A percentile compares a stretch with the other conserved stretches of the same genome.
Conservation (phyloP, 495 filamentous ascomycete species). For the Cudoniella acicularis region DNA sequence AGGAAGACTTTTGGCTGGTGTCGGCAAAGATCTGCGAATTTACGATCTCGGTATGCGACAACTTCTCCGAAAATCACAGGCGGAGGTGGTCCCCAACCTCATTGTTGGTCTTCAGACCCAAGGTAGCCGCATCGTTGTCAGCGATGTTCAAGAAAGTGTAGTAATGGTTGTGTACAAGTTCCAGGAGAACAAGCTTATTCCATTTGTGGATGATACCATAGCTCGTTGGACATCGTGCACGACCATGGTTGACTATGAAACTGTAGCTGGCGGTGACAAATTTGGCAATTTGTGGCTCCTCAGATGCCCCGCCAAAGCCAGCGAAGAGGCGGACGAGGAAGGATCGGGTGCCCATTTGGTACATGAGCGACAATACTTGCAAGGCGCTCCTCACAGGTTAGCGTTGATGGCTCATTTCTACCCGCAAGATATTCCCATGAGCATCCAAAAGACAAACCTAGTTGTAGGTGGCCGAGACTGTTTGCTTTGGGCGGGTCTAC, state of each 20-base stretch:
- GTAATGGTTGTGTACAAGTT: constrained; percentile 93
- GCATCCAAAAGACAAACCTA: constrained; percentile 81
- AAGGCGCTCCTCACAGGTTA: constrained; percentile 80
- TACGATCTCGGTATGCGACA: constrained; percentile 91
- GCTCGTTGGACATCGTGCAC: constrained; percentile 84
- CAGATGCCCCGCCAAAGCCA: constrained; percentile 80
- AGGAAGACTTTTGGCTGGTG: constrained; percentile 78
- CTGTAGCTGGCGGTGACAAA: constrained; percentile 90
- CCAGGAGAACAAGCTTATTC: constrained; percentile 83
- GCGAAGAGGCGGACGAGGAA: constrained; percentile 87
- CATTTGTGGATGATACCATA: constrained; percentile 86
- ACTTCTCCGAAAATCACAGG: constrained; percentile 86
- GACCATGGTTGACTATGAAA: constrained; percentile 97
- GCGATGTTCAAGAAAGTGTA: constrained; percentile 86
- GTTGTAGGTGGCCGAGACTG: constrained; percentile 90
- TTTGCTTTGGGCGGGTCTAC: constrained; percentile 88
- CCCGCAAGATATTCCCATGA: constrained; percentile 87
- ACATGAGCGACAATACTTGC: constrained; percentile 83
- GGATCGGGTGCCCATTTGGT: constrained; percentile 84
- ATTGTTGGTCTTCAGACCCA: constrained; percentile 88
- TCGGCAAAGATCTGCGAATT: constrained; percentile 76
- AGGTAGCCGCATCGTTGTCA: constrained; percentile 85
- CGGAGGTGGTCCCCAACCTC: constrained; percentile 70
- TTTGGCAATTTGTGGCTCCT: constrained; percentile 96
- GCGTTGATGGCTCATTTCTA: constrained; percentile 84